Conservation (phyloP, 345 rosid species). For the Hibiscus tridactylites region DNA sequence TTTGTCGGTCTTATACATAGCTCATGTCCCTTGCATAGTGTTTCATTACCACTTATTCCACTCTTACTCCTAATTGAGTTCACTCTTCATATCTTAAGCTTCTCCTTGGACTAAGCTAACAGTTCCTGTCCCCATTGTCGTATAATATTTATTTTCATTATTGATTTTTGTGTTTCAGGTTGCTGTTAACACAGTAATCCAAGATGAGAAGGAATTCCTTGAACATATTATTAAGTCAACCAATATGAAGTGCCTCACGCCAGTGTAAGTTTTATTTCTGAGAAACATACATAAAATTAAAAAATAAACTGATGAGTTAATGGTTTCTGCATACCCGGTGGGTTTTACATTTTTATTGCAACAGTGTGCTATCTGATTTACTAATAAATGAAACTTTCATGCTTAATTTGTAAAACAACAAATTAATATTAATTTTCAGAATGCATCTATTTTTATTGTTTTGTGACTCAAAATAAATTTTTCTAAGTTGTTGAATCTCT, state of each 20-base stretch:
- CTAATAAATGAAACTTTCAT: not conserved
- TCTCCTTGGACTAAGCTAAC: not conserved
- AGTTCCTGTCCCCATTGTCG: not conserved
- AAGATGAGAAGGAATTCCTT: conserved; percentile 62
- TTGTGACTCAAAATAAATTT: not conserved
- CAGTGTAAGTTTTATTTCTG: conserved; percentile 41
- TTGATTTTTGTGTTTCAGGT: conserved; percentile 34
- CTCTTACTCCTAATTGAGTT: not conserved
- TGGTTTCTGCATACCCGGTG: not conserved
- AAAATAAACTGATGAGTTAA: not conserved
- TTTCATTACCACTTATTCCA: not conserved
- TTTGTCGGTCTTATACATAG: not conserved
- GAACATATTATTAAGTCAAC: conserved; percentile 65
- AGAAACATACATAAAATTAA: not conserved
- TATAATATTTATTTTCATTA: not conserved
- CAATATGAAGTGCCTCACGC: conserved; percentile 75
- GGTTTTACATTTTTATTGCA: not conserved
- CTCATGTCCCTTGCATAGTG: not conserved
- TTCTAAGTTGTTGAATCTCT: not conserved
- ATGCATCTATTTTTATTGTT: not conserved
- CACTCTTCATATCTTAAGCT: not conserved
- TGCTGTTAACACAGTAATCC: conserved; percentile 68
- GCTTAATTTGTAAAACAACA: not conserved
- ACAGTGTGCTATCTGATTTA: not conserved
- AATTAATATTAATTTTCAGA: not conserved